phyloP scores from a whole-genome alignment of 345 rosid species.

The Citrus hindsii region DNA sequence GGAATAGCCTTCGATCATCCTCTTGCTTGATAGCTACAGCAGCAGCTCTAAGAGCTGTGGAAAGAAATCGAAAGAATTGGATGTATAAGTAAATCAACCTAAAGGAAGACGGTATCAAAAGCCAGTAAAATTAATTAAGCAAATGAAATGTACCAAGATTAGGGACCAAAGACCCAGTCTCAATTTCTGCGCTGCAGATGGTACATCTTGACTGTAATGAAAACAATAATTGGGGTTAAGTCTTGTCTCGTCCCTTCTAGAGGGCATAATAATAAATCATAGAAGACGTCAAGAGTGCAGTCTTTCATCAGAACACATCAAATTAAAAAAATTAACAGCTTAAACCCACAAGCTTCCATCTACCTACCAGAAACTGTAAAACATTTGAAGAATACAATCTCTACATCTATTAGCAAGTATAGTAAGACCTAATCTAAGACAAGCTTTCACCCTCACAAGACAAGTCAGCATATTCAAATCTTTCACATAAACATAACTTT shows the following conservation, averaged over 20 bases:
- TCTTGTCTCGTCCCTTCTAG: slow-evolving; percentile 23
- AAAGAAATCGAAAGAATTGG: slow-evolving; percentile 1
- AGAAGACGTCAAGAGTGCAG: background rate
- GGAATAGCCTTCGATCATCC: slow-evolving; percentile 87
- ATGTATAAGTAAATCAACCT: background rate
- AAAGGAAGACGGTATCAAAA: slow-evolving; percentile 6
- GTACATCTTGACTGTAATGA: slow-evolving; percentile 85
- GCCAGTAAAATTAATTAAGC: slow-evolving; percentile 1
- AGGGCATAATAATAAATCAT: slow-evolving; percentile 5
- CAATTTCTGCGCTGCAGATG: slow-evolving; percentile 80
- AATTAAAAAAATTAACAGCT: background rate
- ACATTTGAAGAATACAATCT: background rate
- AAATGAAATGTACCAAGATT: slow-evolving; percentile 63
- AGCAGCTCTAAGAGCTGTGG: slow-evolving; percentile 91
- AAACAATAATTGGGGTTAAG: slow-evolving; percentile 36
- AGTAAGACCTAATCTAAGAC: background rate
- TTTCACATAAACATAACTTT: background rate
- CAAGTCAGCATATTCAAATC: background rate
- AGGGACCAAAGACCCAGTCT: slow-evolving; percentile 65
- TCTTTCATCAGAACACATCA: background rate
- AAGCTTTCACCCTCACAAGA: background rate
- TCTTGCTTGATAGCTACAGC: slow-evolving; percentile 87
- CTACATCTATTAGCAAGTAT: background rate
- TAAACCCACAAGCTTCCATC: background rate
- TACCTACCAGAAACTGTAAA: background rate